A percentile compares a stretch with the other conserved stretches of the same genome.
Conservation (phyloP, 116 monocot genomes). For the Phalaenopsis hybrid region DNA sequence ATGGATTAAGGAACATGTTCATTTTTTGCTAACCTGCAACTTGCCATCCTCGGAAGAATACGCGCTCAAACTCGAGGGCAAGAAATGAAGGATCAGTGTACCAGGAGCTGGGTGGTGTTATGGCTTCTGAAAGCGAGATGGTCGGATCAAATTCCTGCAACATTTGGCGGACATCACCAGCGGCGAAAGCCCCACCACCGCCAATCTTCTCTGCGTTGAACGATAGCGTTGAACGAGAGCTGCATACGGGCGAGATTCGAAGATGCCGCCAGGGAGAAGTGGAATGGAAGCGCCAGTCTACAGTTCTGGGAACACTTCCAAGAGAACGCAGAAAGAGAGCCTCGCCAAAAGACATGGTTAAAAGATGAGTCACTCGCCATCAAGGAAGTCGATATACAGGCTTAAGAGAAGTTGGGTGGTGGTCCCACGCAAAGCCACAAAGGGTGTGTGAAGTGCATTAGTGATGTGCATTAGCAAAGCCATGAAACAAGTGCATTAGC, state of each 20-base stretch:
- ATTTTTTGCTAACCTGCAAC: constrained; percentile 27
- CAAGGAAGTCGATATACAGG: too few species aligned
- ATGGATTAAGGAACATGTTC: too few species aligned
- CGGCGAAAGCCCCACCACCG: constrained; percentile 7
- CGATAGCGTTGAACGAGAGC: constrained; percentile 1
- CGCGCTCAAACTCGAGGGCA: constrained; percentile 59
- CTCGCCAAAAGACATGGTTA: too few species aligned
- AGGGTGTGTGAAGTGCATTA: too few species aligned
- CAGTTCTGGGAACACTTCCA: too few species aligned
- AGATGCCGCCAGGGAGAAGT: background rate
- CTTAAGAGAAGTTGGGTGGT: too few species aligned
- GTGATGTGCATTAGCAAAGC: too few species aligned
- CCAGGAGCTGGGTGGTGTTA: constrained; percentile 72
- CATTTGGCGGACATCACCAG: constrained; percentile 15
- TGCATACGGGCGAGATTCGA: background rate
- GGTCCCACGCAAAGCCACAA: too few species aligned
- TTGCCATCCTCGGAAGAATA: constrained; percentile 80
- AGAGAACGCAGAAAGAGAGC: too few species aligned
- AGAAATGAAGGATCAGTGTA: constrained; percentile 73
- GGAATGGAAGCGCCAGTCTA: too few species aligned
- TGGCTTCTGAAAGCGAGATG: constrained; percentile 46
- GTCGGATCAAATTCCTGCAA: constrained; percentile 52
- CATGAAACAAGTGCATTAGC: too few species aligned
- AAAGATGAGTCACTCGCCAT: too few species aligned
- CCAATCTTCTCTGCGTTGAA: background rate